phyloP scores from a whole-genome alignment of 495 filamentous ascomycete species.

The Glarea lozoyensis region DNA sequence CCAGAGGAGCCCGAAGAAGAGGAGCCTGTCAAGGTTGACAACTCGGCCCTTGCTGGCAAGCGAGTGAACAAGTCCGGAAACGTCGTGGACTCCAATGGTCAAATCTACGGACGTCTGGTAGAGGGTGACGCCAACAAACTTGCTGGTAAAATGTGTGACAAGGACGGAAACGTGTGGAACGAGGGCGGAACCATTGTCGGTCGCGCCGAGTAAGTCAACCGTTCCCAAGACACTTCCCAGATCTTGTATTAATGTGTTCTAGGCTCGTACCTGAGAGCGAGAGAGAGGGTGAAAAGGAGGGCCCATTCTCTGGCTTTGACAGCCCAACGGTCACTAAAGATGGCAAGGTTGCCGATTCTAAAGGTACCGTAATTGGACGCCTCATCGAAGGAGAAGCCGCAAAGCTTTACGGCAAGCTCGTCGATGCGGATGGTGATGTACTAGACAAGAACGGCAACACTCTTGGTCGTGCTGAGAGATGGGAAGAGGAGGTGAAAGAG shows the following conservation, averaged over 20 bases:
- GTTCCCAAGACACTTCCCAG: too few relatives aligned
- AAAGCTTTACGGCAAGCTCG: slow-evolving; percentile 60
- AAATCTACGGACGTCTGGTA: slow-evolving; percentile 64
- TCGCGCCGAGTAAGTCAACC: too few relatives aligned
- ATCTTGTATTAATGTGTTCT: too few relatives aligned
- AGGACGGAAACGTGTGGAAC: slow-evolving; percentile 71
- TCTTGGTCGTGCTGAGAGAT: slow-evolving; percentile 73
- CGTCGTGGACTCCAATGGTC: slow-evolving; percentile 66
- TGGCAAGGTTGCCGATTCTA: slow-evolving; percentile 53
- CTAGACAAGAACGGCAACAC: slow-evolving; percentile 74
- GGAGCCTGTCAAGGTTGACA: slow-evolving; percentile 40
- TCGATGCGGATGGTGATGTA: slow-evolving; percentile 76
- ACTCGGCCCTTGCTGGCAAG: slow-evolving; percentile 68
- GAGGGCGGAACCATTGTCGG: slow-evolving; percentile 75
- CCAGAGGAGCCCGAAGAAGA: slow-evolving; percentile 41
- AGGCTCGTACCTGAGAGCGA: slow-evolving; percentile 66
- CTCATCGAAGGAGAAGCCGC: slow-evolving; percentile 65
- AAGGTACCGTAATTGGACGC: slow-evolving; percentile 63
- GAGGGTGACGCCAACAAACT: slow-evolving; percentile 64
- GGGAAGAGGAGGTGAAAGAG: slow-evolving; percentile 69
- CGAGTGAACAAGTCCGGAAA: slow-evolving; percentile 67
- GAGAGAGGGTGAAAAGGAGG: slow-evolving; percentile 58
- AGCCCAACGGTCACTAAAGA: slow-evolving; percentile 65
- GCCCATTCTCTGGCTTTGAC: slow-evolving; percentile 72
- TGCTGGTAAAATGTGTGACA: slow-evolving; percentile 73